Conservation (phyloP, 306 rosid genomes). For the Betula pendula region DNA sequence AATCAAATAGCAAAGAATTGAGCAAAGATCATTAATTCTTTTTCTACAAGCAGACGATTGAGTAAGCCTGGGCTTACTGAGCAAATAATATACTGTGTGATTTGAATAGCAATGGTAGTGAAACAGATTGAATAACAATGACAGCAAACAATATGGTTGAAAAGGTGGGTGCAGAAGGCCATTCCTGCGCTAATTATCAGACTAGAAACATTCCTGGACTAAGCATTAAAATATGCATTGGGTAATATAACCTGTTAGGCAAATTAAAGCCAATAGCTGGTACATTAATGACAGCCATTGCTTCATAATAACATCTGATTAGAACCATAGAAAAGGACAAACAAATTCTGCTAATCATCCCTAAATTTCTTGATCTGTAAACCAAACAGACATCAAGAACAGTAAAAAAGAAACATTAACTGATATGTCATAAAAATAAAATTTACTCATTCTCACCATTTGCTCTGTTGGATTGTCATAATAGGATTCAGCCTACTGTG, state of each 20-base stretch:
- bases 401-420: too few relatives aligned
- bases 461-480: slow-evolving; percentile 61
- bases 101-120: not conserved
- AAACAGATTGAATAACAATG: not conserved
- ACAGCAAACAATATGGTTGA: slow-evolving; percentile 4
- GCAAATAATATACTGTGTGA: not conserved
- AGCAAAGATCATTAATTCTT: not conserved
- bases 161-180: not conserved
- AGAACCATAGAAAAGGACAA: not conserved
- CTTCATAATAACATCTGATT: too few relatives aligned
- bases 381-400: not conserved
- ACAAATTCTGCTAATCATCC: not conserved
- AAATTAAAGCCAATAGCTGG: too few relatives aligned
- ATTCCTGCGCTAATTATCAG: slow-evolving; percentile 10
- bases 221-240: not conserved
- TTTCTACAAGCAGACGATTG: too few relatives aligned
- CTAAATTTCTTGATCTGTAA: too few relatives aligned
- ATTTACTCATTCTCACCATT: slow-evolving; percentile 49
- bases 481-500: slow-evolving; percentile 66
- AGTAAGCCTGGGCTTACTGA: too few relatives aligned
- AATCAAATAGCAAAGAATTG: not conserved
- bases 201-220: not conserved
- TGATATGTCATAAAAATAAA: not conserved
- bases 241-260: too few relatives aligned
- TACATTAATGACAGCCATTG: too few relatives aligned